phyloP scores from a whole-genome alignment of 805 yeast genomes.

The Metschnikowia bowlesiae region DNA sequence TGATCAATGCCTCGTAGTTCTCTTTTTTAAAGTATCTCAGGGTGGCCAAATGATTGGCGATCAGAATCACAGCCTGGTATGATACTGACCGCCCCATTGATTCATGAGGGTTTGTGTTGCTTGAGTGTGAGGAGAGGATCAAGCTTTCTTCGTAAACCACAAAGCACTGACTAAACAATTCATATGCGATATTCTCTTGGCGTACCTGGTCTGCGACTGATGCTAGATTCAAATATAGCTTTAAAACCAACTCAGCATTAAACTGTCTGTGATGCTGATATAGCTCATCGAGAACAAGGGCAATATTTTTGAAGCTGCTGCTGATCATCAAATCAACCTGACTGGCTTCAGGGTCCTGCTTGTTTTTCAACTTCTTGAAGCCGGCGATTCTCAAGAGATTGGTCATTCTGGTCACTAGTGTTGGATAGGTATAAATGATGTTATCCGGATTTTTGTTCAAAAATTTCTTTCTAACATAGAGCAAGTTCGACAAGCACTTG shows the following conservation, averaged over 20 bases:
- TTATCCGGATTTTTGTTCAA: constrained; percentile 53
- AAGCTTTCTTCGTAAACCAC: constrained; percentile 70
- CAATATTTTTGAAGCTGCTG: constrained; percentile 67
- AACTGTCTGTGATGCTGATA: constrained; percentile 35
- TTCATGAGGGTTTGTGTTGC: constrained; percentile 30
- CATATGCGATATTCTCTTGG: constrained; percentile 73
- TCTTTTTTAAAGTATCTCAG: constrained; percentile 50
- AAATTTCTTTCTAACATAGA: constrained; percentile 38
- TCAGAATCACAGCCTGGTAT: constrained; percentile 44
- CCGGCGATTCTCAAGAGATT: constrained; percentile 51
- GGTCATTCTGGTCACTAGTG: constrained; percentile 61
- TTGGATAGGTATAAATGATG: constrained; percentile 67
- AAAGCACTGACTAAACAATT: constrained; percentile 84
- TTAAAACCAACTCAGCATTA: constrained; percentile 36
- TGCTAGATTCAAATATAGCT: constrained; percentile 63
- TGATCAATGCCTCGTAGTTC: constrained; percentile 75
- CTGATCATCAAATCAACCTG: constrained; percentile 31
- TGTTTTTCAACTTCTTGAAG: constrained; percentile 14
- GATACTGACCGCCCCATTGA: constrained; percentile 44
- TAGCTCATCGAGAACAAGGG: constrained; percentile 66
- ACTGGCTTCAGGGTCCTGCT: constrained; percentile 29
- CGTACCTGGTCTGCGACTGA: constrained; percentile 73
- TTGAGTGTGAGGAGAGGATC: constrained; percentile 19
- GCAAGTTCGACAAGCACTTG: constrained; percentile 29
- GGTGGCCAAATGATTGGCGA: constrained; percentile 43